These are phyloP conservation scores for Scedosporium dehoogii DNA, from an alignment of 2,329 filamentous ascomycete genomes.

Conservation along the genomic window DNA sequence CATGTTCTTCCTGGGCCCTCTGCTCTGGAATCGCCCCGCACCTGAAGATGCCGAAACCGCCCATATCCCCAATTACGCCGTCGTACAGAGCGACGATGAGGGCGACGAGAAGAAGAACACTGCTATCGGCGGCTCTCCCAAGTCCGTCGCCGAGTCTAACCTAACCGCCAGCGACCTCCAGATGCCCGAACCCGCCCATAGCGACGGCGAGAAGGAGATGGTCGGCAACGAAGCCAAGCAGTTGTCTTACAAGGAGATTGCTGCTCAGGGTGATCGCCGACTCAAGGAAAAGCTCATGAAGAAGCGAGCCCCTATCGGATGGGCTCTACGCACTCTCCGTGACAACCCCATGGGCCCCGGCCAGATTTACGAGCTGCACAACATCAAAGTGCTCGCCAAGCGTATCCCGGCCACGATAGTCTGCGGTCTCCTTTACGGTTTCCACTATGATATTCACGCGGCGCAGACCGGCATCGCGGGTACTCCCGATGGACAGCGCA, in stretches of 20 bases:
- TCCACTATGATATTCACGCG: conserved; percentile 74
- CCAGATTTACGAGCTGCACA: conserved; percentile 63
- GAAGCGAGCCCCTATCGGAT: conserved; percentile 60
- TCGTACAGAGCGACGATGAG: conserved; percentile 49
- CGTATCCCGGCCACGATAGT: conserved; percentile 61
- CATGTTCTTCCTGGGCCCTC: conserved; percentile 51
- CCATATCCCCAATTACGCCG: conserved; percentile 64
- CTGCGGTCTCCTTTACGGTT: conserved; percentile 57
- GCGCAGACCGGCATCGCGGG: conserved; percentile 61
- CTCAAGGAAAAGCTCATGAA: conserved; percentile 55
- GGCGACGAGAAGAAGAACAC: conserved; percentile 19
- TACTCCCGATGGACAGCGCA: conserved; percentile 63
- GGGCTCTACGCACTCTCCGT: conserved; percentile 71
- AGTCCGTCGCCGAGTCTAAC: conserved; percentile 24
- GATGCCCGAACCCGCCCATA: conserved; percentile 20
- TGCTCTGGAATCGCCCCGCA: conserved; percentile 50
- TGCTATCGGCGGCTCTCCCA: background rate
- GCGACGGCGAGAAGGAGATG: conserved; percentile 31
- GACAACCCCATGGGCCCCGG: conserved; percentile 65
- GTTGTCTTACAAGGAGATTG: conserved; percentile 49
- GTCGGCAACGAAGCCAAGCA: conserved; percentile 38
- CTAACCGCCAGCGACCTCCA: conserved; percentile 27
- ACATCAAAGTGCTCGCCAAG: conserved; percentile 52
- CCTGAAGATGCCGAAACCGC: conserved; percentile 42
- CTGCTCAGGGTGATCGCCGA: conserved; percentile 43